A percentile compares a stretch with the other conserved stretches of the same genome.
These are phyloP conservation scores for Fistulifera pelliculosa DNA, from an alignment of 108 stramenopile genomes.

Conservation along the genomic window DNA sequence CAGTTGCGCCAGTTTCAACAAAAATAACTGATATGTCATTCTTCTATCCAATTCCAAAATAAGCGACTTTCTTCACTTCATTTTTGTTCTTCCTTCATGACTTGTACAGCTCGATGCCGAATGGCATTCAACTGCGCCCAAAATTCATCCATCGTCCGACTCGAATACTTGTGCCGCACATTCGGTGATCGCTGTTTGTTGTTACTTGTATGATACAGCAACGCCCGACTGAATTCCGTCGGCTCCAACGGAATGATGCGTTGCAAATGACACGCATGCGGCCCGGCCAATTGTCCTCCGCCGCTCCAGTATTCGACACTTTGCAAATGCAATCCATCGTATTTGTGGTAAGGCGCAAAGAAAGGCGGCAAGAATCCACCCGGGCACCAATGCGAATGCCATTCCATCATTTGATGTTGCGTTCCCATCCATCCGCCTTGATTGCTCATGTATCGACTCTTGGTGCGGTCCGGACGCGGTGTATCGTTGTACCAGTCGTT, in stretches of 20 bases:
- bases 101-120: constrained; percentile 34
- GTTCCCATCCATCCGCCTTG: constrained; percentile 82
- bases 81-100: not conserved
- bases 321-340: constrained; percentile 55
- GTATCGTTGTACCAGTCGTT: constrained; percentile 18
- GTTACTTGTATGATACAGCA: constrained; percentile 73
- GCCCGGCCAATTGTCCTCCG: constrained; percentile 58
- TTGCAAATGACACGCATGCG: constrained; percentile 60
- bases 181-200: constrained; percentile 59
- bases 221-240: constrained; percentile 56
- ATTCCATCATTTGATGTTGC: constrained; percentile 36
- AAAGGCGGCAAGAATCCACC: constrained; percentile 73
- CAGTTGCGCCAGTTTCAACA: no score
- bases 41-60: no score
- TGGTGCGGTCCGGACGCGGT: constrained; percentile 28
- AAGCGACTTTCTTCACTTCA: no score
- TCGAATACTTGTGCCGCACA: constrained; percentile 29
- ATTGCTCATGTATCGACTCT: constrained; percentile 41
- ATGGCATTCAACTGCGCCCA: constrained; percentile 70
- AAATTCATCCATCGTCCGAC: constrained; percentile 45
- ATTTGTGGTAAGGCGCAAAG: constrained; percentile 27
- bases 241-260: constrained; percentile 63
- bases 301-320: constrained; percentile 77
- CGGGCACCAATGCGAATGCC: constrained; percentile 46
- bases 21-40: no score